Evolutionary conservation across 768 basidiomycete species (phyloP), one percentile per base, ranked within the genome.

Genomic region (Xanthoconium stramineum): DNA sequence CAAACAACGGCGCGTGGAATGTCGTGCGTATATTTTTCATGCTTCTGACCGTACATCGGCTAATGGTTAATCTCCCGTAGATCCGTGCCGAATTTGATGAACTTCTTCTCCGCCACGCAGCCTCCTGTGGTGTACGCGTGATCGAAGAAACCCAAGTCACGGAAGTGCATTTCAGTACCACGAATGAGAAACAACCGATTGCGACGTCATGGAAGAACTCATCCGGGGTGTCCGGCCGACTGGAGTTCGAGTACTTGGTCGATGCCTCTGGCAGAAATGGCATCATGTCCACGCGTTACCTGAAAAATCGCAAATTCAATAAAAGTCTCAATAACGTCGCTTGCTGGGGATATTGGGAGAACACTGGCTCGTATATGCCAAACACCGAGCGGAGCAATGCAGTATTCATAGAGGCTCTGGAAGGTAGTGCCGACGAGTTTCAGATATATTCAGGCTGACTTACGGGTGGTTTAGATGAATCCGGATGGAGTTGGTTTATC

Each of bases 251-350:
- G 3, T 57, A 54, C 29, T 37, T 57, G 45, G 49, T 61, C 10
- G 58, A 61, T 36, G 58, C 57, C 3, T 61, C 58, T 11, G 54
- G 54, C 13, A 56, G 29, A 37, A 59, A 59, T 38, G 60, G 57
- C 1, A 55, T 61, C 1, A 50, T 61, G 32, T 61, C 60, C 6
- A 59, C 60, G 1, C 74, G 73, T 50, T 65, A 71, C 15, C 67
- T 75, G 14, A 63, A 65, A 36, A 73, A 76, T 52, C 60, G 76
- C 32, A 61, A 54, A 50, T 68, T 71, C 60, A 74, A 72, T 50
- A 61, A 68, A 37, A 68, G 51, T 19, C 65, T 74, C 11, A 53
- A 69, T 33, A 75, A 75, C 33, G 43, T 73, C 28, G 74, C 74
- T 11, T 68, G 65, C 38, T 47, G 46, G 46, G 46, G 46, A 20